A percentile compares a stretch with the other conserved stretches of the same genome.
Evolutionary conservation across 1,284 basidiomycete genomes (phyloP).

Genomic region (Apiotrichum gracile): DNA sequence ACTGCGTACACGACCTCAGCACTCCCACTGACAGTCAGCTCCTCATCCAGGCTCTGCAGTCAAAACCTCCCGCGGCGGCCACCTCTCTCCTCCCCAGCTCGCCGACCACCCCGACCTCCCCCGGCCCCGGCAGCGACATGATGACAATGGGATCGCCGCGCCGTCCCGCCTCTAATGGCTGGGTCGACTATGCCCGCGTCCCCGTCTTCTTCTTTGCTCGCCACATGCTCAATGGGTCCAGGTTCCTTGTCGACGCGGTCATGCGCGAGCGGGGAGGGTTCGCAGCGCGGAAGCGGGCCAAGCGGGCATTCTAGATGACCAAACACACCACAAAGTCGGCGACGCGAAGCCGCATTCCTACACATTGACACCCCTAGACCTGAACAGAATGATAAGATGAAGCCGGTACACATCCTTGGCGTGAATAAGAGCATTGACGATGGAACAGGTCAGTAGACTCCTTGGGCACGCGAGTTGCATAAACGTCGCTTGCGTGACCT

Average conservation of each 20-base stretch:
- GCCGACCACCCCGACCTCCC: constrained; percentile 11
- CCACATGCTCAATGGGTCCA: constrained; percentile 27
- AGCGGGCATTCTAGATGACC: neutral
- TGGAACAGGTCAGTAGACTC: too few relatives aligned
- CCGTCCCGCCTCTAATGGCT: too few relatives aligned
- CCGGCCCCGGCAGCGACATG: neutral
- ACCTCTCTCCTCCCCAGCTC: constrained; percentile 17
- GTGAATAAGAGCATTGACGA: too few relatives aligned
- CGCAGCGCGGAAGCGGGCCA: neutral
- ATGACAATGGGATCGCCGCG: neutral
- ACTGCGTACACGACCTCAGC: neutral
- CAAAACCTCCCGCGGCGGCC: constrained; percentile 25
- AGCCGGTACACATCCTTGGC: too few relatives aligned
- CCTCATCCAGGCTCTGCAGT: constrained; percentile 44
- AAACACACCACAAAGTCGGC: too few relatives aligned
- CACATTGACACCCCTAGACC: neutral
- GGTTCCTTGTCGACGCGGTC: constrained; percentile 33
- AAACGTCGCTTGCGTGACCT: too few relatives aligned
- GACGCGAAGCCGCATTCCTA: neutral
- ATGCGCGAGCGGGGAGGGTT: constrained; percentile 21
- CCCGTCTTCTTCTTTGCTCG: constrained; percentile 42
- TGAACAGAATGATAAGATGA: neutral
- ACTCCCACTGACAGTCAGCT: constrained; percentile 21
- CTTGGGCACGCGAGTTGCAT: too few relatives aligned
- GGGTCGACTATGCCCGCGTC: constrained; percentile 4